Conservation (phyloP, 371 early-diverging fungal species). For the Rhizomucor miehei region DNA sequence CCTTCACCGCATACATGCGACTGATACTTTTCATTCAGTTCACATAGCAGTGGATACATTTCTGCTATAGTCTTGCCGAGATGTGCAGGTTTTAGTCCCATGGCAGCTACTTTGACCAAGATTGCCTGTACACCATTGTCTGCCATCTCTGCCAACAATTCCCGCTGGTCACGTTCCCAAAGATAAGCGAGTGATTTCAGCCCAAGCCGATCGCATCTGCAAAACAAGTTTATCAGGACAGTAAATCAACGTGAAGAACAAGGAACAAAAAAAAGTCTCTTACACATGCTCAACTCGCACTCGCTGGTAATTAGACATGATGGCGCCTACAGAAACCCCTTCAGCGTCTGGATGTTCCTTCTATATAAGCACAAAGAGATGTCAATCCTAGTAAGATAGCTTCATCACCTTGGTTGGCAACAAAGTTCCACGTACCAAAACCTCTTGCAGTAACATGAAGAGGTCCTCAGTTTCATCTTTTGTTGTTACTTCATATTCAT, state of each 20-base stretch:
- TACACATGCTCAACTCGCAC: slow-evolving; percentile 96
- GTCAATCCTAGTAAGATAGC: too few relatives aligned
- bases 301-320: slow-evolving; percentile 97
- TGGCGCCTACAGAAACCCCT: slow-evolving; percentile 97
- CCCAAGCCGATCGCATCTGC: slow-evolving; percentile 80
- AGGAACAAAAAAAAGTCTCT: background rate
- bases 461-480: slow-evolving; percentile 99
- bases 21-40: slow-evolving; percentile 76
- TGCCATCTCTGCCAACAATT: slow-evolving; percentile 94
- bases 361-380: slow-evolving; percentile 24
- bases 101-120: slow-evolving; percentile 95
- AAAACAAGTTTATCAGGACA: background rate
- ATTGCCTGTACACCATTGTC: slow-evolving; percentile 78
- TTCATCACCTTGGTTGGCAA: background rate
- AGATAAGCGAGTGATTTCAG: slow-evolving; percentile 88
- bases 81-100: slow-evolving; percentile 74
- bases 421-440: slow-evolving; percentile 56
- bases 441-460: slow-evolving; percentile 66
- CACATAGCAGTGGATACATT: slow-evolving; percentile 71
- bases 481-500: slow-evolving; percentile 62
- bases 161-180: slow-evolving; percentile 91
- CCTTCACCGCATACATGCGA: slow-evolving; percentile 99
- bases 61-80: slow-evolving; percentile 78
- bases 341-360: slow-evolving; percentile 75
- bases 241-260: background rate